A percentile compares a stretch with the other conserved stretches of the same genome.
Evolutionary conservation across 164 flowering plant species (phyloP).

Genomic region (Houttuynia cordata): DNA sequence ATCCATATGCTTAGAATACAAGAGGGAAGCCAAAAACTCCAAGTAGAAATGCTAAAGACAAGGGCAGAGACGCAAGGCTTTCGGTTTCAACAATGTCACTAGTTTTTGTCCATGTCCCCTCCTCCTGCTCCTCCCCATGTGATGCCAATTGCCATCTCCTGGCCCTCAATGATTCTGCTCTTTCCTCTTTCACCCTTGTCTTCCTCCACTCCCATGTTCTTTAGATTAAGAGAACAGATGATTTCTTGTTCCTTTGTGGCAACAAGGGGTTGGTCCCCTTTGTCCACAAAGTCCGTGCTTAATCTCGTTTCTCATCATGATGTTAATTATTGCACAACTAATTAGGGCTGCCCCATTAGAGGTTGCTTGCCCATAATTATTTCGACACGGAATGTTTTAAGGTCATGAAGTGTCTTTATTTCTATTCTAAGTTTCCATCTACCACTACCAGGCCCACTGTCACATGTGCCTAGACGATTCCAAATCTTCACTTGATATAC

Average conservation of each 20-base stretch:
- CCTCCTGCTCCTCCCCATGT: constrained; percentile 9
- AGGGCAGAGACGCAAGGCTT: constrained; percentile 11
- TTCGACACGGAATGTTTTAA: neutral
- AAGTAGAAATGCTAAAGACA: constrained; percentile 11
- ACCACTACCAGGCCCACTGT: neutral
- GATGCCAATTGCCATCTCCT: neutral
- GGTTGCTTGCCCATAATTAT: neutral
- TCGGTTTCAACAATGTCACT: constrained; percentile 4
- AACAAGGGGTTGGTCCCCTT: neutral
- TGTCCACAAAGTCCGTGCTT: neutral
- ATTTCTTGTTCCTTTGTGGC: neutral
- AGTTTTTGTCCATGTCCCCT: constrained; percentile 18
- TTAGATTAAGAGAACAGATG: no score
- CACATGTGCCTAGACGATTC: neutral
- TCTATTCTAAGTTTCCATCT: neutral
- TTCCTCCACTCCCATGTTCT: neutral
- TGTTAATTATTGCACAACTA: neutral
- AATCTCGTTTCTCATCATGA: neutral
- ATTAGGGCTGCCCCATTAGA: neutral
- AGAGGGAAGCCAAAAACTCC: constrained; percentile 1
- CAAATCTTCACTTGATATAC: no score
- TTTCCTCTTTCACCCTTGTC: neutral
- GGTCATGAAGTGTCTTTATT: neutral
- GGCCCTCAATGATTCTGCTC: neutral
- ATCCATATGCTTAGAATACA: neutral